Base-by-base conservation (phyloP, 495 filamentous ascomycete genomes). In the Xylaria grammica region DNA sequence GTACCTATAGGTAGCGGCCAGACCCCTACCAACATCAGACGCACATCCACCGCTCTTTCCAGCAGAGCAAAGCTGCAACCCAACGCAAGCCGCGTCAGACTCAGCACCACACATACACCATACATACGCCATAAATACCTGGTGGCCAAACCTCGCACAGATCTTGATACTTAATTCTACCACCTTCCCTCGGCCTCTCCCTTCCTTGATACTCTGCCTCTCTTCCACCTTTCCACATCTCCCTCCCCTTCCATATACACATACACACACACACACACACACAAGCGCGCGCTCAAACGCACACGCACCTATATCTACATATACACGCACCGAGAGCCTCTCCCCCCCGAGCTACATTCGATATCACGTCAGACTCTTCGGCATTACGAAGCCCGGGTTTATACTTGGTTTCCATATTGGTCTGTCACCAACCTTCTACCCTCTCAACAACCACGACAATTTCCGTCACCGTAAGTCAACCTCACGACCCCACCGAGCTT, bases 1-100 rank as follows among this genome's bases (percentile, higher is more conserved):
- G 56, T 46, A 44, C n/a, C 19, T 38, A 27, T 29, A 26, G 32
- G 40, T 42, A 42, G 40, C 17, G 13, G 40, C 40, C 40, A 42
- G 13, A 17, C 15, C 40, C 40, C 40, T 42, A 42, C 40, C n/a
- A 27, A 54, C 30, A 27, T 32, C 50, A 49, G 40, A 64, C 45
- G 51, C 62, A 63, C 60, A 64, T 58, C 62, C 62, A 64, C 62
- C 62, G 62, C 62, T 64, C 62, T 64, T 64, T 64, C 62, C 45
- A 64, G 32, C 44, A 55, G 19, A 56, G 53, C 27, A 56, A 36
- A 30, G 42, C 52, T 42, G 29, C 40, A 44, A 45, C 61, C 38
- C 60, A 50, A 55, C 60, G 29, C 30, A 56, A 63, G 51, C 42
- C 38, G 52, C 44, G 38, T 57, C 30, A 50, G 53, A 32, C 42